Evolutionary conservation across 768 basidiomycete species (phyloP).

Genomic region (Termitomyces sp.): DNA sequence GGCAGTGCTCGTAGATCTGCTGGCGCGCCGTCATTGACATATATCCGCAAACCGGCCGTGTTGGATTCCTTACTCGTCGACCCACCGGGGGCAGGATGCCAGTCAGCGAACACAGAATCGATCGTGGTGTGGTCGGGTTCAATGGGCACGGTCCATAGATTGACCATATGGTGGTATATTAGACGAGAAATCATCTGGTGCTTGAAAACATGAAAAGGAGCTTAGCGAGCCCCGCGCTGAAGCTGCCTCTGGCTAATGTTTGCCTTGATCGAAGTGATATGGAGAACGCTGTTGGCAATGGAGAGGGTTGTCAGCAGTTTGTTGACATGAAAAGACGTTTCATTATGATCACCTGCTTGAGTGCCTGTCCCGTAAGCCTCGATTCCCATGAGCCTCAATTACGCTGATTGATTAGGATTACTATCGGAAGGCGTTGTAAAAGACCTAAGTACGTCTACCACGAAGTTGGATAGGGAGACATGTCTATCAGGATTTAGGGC

Average conservation of each 20-base stretch:
- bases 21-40: slow-evolving; percentile 18
- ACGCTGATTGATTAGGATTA: too few relatives aligned
- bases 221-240: slow-evolving; percentile 71
- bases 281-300: slow-evolving; percentile 25
- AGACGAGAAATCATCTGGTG: slow-evolving; percentile 52
- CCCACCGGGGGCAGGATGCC: slow-evolving; percentile 26
- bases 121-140: slow-evolving; percentile 46
- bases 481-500: too few relatives aligned
- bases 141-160: slow-evolving; percentile 47
- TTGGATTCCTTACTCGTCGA: too few relatives aligned
- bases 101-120: slow-evolving; percentile 30
- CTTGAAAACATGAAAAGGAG: slow-evolving; percentile 59
- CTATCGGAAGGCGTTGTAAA: too few relatives aligned
- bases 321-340: slow-evolving; percentile 45
- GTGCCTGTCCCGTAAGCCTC: slow-evolving; percentile 72
- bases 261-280: slow-evolving; percentile 65
- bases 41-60: slow-evolving; percentile 36
- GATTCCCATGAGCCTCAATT: too few relatives aligned
- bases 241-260: slow-evolving; percentile 78
- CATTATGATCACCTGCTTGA: slow-evolving; percentile 63
- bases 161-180: slow-evolving; percentile 52
- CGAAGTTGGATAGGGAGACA: too few relatives aligned
- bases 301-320: slow-evolving; percentile 34
- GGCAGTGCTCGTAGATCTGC: too few relatives aligned
- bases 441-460: too few relatives aligned